Base-by-base conservation (phyloP, 2,329 filamentous ascomycete genomes). In the Ophiostoma ulmi region DNA sequence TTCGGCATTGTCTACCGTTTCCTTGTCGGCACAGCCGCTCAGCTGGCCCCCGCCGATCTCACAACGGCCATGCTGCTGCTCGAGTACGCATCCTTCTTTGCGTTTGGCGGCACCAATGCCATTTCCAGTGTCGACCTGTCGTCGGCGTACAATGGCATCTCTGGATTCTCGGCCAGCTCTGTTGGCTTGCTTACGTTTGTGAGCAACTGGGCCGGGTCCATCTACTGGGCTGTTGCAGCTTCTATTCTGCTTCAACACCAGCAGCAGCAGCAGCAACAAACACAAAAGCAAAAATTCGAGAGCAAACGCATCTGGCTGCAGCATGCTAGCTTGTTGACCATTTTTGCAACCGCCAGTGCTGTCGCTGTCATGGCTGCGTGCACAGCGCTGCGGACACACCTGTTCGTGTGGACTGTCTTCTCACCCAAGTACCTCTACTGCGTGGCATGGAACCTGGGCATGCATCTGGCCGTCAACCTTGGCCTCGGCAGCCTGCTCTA, bases 331-430 rank as follows among this genome's bases (percentile, higher is more conserved):
- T 76, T 91, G 58, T 79, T 91, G 76, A 97, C 93, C 0, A 79
- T 90, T 13, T 97, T 95, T 78, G 82, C 87, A 13, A 85, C 90
- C 0, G 82, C 83, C 1, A 88, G 88, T 73, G 80, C 92, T 69
- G 80, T 88, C 2, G 90, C 88, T 66, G 90, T 97, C 35, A 98
- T 98, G 94, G 87, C 86, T 17, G 93, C 94, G 20, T 99, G 95
- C 79, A 93, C 91, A 67, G 84, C 87, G 8, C 79, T 99, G 77
- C 84, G 94, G 74, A 93, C 92, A 39, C 95, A 99, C 83, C 80
- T 99, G 71, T 99, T 99, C 78, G 94, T 99, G 73, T 99, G 95
- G 95, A 98, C 94, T 0, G 95, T 99, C 13, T 99, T 99, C 79
- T 97, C 92, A 74, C 95, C 95, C 0, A 99, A 98, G 80, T 98